phyloP scores from a whole-genome alignment of 2,329 filamentous ascomycete genomes.

The Alternaria consortialis region DNA sequence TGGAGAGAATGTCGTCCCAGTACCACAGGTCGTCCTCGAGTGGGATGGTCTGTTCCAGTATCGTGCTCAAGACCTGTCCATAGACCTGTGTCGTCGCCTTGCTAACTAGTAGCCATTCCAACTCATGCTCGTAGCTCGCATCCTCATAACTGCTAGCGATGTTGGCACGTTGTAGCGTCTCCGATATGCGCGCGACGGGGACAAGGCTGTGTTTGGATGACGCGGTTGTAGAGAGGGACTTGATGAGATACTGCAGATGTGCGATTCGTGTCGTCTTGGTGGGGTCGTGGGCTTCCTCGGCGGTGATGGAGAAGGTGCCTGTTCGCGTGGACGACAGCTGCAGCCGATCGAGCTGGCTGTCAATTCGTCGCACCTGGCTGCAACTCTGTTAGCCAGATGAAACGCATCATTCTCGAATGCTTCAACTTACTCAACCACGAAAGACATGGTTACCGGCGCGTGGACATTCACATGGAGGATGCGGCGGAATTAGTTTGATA shows the following conservation, averaged over 20 bases:
- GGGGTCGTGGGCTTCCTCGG: slow-evolving; percentile 47
- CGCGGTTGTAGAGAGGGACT: slow-evolving; percentile 74
- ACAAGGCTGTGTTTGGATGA: slow-evolving; percentile 70
- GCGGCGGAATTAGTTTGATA: slow-evolving; percentile 11
- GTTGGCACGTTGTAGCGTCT: slow-evolving; percentile 70
- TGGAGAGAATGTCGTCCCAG: slow-evolving; percentile 88
- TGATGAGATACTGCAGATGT: slow-evolving; percentile 72
- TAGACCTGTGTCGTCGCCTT: slow-evolving; percentile 94
- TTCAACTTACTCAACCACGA: slow-evolving; percentile 53
- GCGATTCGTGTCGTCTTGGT: slow-evolving; percentile 60
- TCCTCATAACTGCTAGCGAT: slow-evolving; percentile 54
- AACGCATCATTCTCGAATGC: not conserved
- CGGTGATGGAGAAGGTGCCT: slow-evolving; percentile 41
- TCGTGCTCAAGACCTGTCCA: slow-evolving; percentile 76
- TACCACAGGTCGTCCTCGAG: slow-evolving; percentile 91
- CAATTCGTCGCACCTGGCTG: slow-evolving; percentile 66
- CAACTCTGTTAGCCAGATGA: slow-evolving; percentile 9
- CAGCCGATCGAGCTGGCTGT: slow-evolving; percentile 66
- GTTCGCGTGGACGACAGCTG: slow-evolving; percentile 56
- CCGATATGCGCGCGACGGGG: slow-evolving; percentile 64
- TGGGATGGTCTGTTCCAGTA: slow-evolving; percentile 84
- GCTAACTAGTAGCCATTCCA: slow-evolving; percentile 89
- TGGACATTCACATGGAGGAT: slow-evolving; percentile 22
- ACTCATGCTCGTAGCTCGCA: slow-evolving; percentile 71
- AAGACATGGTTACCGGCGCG: slow-evolving; percentile 50